Conservation (phyloP, 140 eudicot species). For the Flaveria floridana region DNA sequence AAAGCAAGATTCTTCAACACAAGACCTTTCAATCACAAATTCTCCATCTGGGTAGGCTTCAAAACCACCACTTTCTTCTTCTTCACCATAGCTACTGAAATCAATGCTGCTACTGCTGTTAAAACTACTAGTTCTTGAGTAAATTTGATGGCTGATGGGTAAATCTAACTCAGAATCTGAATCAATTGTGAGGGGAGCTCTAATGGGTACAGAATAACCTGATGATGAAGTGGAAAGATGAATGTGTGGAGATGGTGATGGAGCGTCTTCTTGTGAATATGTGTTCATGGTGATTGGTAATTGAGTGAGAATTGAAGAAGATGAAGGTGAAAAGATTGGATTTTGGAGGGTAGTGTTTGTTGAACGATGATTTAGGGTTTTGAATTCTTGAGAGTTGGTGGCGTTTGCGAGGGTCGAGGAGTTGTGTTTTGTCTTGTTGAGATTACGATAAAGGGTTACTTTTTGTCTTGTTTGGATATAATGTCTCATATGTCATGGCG, state of each 20-base stretch:
- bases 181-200: conserved; percentile 83
- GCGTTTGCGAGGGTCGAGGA: conserved; percentile 32
- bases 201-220: conserved; percentile 66
- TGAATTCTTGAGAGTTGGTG: conserved; percentile 26
- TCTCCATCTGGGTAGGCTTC: conserved; percentile 36
- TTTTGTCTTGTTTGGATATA: background rate
- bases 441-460: conserved; percentile 20
- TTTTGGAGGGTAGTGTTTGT: conserved; percentile 23
- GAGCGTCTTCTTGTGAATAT: conserved; percentile 32
- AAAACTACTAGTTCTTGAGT: conserved; percentile 40
- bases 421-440: conserved; percentile 33
- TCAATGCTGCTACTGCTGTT: conserved; percentile 44
- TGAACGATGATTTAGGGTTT: conserved; percentile 30
- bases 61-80: conserved; percentile 32
- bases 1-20: conserved; percentile 23
- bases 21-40: conserved; percentile 30
- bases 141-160: conserved; percentile 25
- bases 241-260: conserved; percentile 34
- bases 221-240: conserved; percentile 27
- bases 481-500: no score
- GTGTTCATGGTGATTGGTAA: conserved; percentile 45
- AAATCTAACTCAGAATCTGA: conserved; percentile 53
- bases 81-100: conserved; percentile 40
- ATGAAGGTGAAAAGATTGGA: conserved; percentile 8
- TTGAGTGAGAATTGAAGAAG: background rate